Percentiles rank a stretch among this genome's conserved stretches.
Conservation (phyloP, 2,329 filamentous ascomycete genomes). For the Xylaria sp. region DNA sequence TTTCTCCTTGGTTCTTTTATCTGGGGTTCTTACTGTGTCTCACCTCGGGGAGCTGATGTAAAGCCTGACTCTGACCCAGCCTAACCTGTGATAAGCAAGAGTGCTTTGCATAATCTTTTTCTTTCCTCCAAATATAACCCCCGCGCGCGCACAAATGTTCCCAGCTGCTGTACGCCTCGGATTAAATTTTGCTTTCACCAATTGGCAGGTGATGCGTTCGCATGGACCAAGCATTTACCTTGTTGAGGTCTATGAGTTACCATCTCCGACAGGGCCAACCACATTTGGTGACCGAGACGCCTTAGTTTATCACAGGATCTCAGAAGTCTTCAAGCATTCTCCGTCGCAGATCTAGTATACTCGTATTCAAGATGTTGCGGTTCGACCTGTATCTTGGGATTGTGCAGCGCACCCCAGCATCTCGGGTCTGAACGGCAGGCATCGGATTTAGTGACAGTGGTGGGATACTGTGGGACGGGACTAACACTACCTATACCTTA, state of each 20-base stretch:
- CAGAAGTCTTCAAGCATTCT: not conserved
- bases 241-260: not conserved
- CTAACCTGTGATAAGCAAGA: not conserved
- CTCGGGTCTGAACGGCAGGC: not conserved
- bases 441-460: too few relatives aligned
- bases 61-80: not conserved
- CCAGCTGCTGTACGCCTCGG: not conserved
- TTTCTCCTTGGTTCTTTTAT: not conserved
- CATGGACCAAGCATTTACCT: not conserved
- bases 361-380: not conserved
- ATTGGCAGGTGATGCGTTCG: not conserved
- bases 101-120: not conserved
- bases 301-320: not conserved
- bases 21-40: constrained; percentile 1
- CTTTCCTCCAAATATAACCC: not conserved
- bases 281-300: constrained; percentile 15
- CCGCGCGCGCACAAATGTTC: not conserved
- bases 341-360: not conserved
- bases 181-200: not conserved
- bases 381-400: not conserved
- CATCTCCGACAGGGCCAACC: not conserved
- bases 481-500: not conserved
- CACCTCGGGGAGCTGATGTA: constrained; percentile 3
- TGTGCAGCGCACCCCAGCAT: not conserved
- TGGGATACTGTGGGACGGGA: not conserved